Evolutionary conservation across 768 basidiomycete species (phyloP).

Genomic region (Leccinum pellstonianum): DNA sequence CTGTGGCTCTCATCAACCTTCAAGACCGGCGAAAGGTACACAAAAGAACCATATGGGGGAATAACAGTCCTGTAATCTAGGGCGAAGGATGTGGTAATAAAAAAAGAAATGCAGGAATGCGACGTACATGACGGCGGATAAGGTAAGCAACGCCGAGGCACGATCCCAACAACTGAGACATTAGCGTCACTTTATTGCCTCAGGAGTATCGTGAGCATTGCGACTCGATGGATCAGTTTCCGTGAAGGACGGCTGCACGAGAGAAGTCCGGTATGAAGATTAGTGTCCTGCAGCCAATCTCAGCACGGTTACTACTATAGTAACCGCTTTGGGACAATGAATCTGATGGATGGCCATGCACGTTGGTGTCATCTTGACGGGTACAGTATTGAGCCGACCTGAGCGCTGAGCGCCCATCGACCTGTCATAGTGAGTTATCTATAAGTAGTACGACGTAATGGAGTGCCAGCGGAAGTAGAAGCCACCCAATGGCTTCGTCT

Average conservation of each 20-base stretch:
- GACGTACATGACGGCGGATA: not conserved
- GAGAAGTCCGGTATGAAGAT: not conserved
- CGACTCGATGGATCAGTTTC: not conserved
- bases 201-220: not conserved
- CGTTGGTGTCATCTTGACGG: not conserved
- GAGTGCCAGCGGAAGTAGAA: not conserved
- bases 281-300: not conserved
- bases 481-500: not conserved
- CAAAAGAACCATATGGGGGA: not conserved
- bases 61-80: not conserved
- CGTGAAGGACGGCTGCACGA: not conserved
- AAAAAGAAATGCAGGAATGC: not conserved
- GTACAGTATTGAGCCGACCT: not conserved
- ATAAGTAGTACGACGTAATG: not conserved
- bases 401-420: not conserved
- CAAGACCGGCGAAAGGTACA: not conserved
- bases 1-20: not conserved
- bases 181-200: not conserved
- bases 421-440: not conserved
- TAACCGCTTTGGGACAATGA: not conserved
- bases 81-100: not conserved
- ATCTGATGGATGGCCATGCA: not conserved
- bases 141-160: not conserved
- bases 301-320: not conserved
- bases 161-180: not conserved